Evolutionary conservation across 352 stramenopile genomes (phyloP).

Genomic region (Peronospora belbahrii): DNA sequence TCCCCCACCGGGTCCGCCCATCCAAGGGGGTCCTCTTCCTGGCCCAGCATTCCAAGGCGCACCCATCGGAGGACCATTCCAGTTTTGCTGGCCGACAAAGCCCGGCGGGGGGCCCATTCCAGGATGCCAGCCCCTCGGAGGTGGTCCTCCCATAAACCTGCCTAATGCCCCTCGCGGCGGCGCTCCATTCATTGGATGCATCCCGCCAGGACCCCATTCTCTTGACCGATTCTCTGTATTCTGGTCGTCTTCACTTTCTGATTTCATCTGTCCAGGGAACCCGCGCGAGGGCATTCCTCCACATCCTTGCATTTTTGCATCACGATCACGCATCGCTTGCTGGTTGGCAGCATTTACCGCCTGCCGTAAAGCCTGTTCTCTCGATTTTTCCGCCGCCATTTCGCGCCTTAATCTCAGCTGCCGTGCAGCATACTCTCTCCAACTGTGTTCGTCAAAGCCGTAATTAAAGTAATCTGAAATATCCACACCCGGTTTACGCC

Average conservation of each 20-base stretch:
- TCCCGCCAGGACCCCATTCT: conserved; percentile 22
- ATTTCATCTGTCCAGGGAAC: conserved; percentile 22
- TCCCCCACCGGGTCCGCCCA: conserved; percentile 34
- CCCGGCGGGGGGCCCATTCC: conserved; percentile 56
- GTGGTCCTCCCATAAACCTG: conserved; percentile 42
- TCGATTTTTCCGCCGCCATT: conserved; percentile 59
- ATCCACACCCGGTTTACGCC: conserved; percentile 86
- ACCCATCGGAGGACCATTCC: conserved; percentile 37
- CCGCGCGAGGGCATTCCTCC: conserved; percentile 20
- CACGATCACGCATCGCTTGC: conserved; percentile 29
- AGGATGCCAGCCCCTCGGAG: conserved; percentile 60
- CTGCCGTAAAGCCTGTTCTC: conserved; percentile 75
- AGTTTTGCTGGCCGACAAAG: conserved; percentile 37
- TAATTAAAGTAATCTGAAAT: conserved; percentile 94
- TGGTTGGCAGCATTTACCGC: conserved; percentile 49
- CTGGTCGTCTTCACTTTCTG: conserved; percentile 14
- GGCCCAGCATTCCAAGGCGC: conserved; percentile 37
- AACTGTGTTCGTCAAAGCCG: conserved; percentile 86
- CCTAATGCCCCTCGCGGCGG: conserved; percentile 17
- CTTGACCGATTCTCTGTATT: conserved; percentile 2
- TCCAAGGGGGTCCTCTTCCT: conserved; percentile 42
- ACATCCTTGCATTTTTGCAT: conserved; percentile 27
- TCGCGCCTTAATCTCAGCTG: conserved; percentile 69
- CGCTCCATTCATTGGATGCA: conserved; percentile 20
- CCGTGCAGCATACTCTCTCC: conserved; percentile 69